phyloP scores from a whole-genome alignment of 305 asterid species.

The Fraxinus angustifolia region DNA sequence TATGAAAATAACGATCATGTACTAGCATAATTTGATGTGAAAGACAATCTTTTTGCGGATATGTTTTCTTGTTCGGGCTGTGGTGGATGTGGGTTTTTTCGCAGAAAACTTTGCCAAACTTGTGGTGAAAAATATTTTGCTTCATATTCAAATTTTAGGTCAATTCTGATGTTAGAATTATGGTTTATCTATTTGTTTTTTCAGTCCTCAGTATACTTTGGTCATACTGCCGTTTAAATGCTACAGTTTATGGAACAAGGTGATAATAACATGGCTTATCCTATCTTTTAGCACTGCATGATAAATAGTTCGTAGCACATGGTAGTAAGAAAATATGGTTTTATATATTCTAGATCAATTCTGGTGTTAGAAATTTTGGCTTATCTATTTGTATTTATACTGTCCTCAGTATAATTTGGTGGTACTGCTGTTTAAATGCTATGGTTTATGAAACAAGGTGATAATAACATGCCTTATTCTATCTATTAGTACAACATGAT shows the following conservation, averaged over 20 bases:
- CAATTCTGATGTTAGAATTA: background rate
- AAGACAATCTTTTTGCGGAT: background rate
- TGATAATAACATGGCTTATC: background rate
- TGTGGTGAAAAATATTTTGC: background rate
- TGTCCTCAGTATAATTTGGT: background rate
- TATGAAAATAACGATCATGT: background rate
- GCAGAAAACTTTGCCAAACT: background rate
- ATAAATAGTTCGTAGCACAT: background rate
- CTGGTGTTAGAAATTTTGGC: background rate
- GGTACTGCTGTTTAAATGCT: background rate
- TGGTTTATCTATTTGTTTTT: background rate
- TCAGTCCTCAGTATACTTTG: background rate
- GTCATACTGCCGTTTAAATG: background rate
- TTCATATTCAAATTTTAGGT: background rate
- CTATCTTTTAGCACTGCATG: background rate
- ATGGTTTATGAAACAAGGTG: background rate
- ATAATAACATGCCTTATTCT: background rate
- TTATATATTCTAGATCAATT: background rate
- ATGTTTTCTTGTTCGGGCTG: background rate
- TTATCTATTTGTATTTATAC: background rate
- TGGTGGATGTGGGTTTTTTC: background rate
- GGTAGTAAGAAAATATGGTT: background rate
- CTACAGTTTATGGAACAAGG: background rate
- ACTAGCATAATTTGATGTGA: conserved; percentile 1
- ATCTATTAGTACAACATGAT: background rate